phyloP scores from a whole-genome alignment of 2,329 filamentous ascomycete genomes.

The Magnaporthiopsis poae region DNA sequence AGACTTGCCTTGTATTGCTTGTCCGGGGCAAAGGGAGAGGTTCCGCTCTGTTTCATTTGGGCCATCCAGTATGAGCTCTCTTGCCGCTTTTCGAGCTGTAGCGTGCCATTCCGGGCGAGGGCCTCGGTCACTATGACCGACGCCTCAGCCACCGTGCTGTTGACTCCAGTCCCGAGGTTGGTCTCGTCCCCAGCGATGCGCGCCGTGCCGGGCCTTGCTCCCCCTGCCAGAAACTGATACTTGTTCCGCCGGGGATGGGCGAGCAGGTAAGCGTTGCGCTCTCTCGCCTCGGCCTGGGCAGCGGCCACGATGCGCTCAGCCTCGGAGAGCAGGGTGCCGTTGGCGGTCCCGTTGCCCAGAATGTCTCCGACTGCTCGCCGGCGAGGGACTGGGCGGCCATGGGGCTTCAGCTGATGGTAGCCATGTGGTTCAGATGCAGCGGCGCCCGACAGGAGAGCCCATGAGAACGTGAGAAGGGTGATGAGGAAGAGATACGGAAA shows the following conservation, averaged over 20 bases:
- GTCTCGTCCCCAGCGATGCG: background rate
- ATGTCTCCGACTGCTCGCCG: too few relatives aligned
- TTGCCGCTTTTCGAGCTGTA: background rate
- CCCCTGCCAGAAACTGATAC: background rate
- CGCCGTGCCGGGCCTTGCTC: background rate
- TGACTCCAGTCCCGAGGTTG: background rate
- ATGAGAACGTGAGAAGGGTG: too few relatives aligned
- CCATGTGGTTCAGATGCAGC: too few relatives aligned
- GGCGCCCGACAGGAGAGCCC: too few relatives aligned
- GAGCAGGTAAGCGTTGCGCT: background rate
- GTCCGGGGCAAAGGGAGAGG: too few relatives aligned
- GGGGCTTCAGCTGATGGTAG: too few relatives aligned
- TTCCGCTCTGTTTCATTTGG: slow-evolving; percentile 26
- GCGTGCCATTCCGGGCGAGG: background rate
- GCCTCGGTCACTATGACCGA: background rate
- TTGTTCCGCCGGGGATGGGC: background rate
- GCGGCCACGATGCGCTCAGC: background rate
- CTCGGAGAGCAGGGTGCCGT: background rate
- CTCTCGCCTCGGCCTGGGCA: background rate
- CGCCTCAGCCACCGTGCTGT: background rate
- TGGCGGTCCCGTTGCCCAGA: too few relatives aligned
- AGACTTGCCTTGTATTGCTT: too few relatives aligned
- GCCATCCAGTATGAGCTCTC: slow-evolving; percentile 30
- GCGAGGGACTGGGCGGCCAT: too few relatives aligned
- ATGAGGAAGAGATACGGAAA: too few relatives aligned